Evolutionary conservation across 495 filamentous ascomycete species (phyloP).

Genomic region (Penicillium lividum): DNA sequence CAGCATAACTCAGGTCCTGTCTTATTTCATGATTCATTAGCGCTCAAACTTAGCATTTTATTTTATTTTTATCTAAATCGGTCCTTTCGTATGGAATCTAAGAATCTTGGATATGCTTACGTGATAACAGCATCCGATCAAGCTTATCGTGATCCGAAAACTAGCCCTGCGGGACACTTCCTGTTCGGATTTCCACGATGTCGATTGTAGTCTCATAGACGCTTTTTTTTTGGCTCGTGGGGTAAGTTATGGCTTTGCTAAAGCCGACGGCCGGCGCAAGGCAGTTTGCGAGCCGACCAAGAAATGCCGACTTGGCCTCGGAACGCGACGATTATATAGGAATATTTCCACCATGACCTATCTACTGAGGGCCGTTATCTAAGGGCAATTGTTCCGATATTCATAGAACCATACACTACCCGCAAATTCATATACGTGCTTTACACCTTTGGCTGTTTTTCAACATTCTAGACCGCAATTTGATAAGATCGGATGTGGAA

Average conservation of each 20-base stretch:
- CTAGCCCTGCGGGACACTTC: background rate
- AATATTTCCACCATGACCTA: too few relatives aligned
- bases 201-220: background rate
- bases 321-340: background rate
- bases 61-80: background rate
- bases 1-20: background rate
- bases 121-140: background rate
- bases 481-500: slow-evolving; percentile 30
- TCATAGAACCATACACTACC: too few relatives aligned
- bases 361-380: too few relatives aligned
- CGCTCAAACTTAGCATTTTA: too few relatives aligned
- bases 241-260: background rate
- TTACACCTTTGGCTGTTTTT: too few relatives aligned
- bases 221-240: background rate
- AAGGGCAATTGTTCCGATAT: too few relatives aligned
- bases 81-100: background rate
- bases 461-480: background rate
- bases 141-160: background rate
- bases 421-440: too few relatives aligned
- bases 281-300: background rate
- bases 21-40: background rate
- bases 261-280: background rate
- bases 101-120: background rate
- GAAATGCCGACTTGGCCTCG: background rate
- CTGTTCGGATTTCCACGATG: background rate